Evolutionary conservation across 495 filamentous ascomycete genomes (phyloP), one percentile per base, ranked within the genome.

Genomic region (Pseudevernia furfuracea): DNA sequence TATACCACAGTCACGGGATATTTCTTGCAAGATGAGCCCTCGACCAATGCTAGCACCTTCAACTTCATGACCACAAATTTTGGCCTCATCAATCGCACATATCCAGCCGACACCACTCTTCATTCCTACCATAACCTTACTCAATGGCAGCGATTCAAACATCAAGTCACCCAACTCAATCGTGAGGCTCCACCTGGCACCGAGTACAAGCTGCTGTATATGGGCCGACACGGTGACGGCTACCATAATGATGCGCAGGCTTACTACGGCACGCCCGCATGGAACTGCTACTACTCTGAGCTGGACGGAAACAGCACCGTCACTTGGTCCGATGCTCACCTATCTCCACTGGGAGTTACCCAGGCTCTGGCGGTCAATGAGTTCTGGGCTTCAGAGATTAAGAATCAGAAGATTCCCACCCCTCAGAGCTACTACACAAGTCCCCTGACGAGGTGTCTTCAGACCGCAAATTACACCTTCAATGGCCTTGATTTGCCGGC

Each of bases 271-370:
- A 87, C 83, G 0, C 78, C 78, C 4, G 82, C 82, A 21, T 90
- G 88, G 87, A 82, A 89, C 71, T 90, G 87, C 74, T 85, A 91
- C 76, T 93, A 87, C 85, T 83, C 87, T 53, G 77, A 82, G 53
- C 79, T 86, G 3, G 77, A 86, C 60, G 89, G 89, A 63, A 89
- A 94, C 71, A 77, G 72, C 39, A 86, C 81, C 3, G 73, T 76
- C 15, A 82, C 73, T 67, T 94, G 90, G 91, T 72, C 74, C 28
- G 90, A 96, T 69, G 85, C 90, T 10, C 74, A 81, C 21, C 79
- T 96, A 37, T 91, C 87, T 1, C 56, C 73, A 1, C 71, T 65
- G 34, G 90, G 91, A 23, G 75, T 80, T 52, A 59, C 60, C 5
- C 87, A 93, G 75, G 90, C 90, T 36, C 68, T 77, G 11, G 75